Evolutionary conservation across 495 filamentous ascomycete genomes (phyloP).

Genomic region (Articulospora tetracladia): DNA sequence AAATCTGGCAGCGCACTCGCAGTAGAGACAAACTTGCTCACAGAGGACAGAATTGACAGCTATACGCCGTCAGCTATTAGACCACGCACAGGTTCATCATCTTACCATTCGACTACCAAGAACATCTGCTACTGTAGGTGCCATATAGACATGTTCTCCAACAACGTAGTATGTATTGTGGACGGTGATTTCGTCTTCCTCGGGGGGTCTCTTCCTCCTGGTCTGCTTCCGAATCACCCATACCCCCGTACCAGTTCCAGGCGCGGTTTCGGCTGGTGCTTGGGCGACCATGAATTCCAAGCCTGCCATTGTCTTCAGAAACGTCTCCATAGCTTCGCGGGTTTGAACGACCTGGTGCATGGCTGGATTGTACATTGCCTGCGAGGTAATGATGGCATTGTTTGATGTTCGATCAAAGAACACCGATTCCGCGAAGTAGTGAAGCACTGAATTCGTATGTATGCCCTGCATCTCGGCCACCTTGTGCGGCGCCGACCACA

Average conservation of each 20-base stretch:
- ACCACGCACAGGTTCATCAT: slow-evolving; percentile 1
- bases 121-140: slow-evolving; percentile 74
- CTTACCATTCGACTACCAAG: slow-evolving; percentile 71
- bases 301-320: slow-evolving; percentile 74
- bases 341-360: slow-evolving; percentile 56
- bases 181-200: slow-evolving; percentile 67
- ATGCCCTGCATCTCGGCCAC: slow-evolving; percentile 56
- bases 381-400: slow-evolving; percentile 72
- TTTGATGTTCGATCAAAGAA: slow-evolving; percentile 91
- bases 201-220: slow-evolving; percentile 52
- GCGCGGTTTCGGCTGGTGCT: slow-evolving; percentile 64
- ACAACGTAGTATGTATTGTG: slow-evolving; percentile 80
- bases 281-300: slow-evolving; percentile 79
- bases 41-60: slow-evolving; percentile 18
- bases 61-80: slow-evolving; percentile 4
- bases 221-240: slow-evolving; percentile 94
- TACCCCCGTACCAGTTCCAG: slow-evolving; percentile 63
- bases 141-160: slow-evolving; percentile 85
- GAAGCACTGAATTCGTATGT: slow-evolving; percentile 67
- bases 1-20: slow-evolving; percentile 59
- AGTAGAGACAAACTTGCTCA: slow-evolving; percentile 64
- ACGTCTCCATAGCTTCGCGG: slow-evolving; percentile 74
- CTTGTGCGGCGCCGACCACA: slow-evolving; percentile 59
- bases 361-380: slow-evolving; percentile 67
- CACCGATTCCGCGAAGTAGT: slow-evolving; percentile 84